These are phyloP conservation scores for Auricularia sp. DNA, from an alignment of 768 basidiomycete genomes.

Conservation along the genomic window DNA sequence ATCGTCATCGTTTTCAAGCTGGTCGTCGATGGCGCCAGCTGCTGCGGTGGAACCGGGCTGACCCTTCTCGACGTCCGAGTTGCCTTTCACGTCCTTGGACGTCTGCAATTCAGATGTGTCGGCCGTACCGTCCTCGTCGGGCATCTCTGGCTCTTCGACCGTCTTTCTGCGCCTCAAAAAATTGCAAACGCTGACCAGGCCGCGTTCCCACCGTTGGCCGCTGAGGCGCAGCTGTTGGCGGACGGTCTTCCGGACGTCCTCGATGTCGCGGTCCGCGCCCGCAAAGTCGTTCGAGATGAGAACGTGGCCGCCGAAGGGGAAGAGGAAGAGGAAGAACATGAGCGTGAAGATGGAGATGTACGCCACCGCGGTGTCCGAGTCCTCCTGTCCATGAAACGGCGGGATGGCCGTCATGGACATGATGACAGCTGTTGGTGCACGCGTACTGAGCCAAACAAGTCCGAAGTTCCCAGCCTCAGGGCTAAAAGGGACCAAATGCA, in stretches of 20 bases:
- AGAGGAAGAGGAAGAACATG: slow-evolving; percentile 52
- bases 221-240: background rate
- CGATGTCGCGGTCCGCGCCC: slow-evolving; percentile 52
- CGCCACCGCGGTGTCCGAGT: slow-evolving; percentile 34
- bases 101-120: background rate
- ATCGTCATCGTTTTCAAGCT: background rate
- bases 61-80: background rate
- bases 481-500: background rate
- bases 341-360: slow-evolving; percentile 56
- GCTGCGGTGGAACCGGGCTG: background rate
- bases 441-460: slow-evolving; percentile 34
- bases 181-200: background rate
- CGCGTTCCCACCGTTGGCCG: background rate
- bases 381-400: slow-evolving; percentile 42
- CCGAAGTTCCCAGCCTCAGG: background rate
- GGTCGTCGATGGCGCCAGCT: background rate
- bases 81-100: background rate
- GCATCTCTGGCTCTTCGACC: slow-evolving; percentile 22
- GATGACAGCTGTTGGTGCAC: slow-evolving; percentile 35
- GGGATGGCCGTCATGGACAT: slow-evolving; percentile 50
- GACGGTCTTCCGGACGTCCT: slow-evolving; percentile 42
- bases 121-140: background rate
- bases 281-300: slow-evolving; percentile 52
- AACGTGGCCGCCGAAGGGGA: slow-evolving; percentile 49
- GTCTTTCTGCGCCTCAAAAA: slow-evolving; percentile 7